Percentiles rank a stretch among this genome's conserved stretches.
phyloP scores from a whole-genome alignment of 176 grass and related monocot species.

The Puya raimondii region DNA sequence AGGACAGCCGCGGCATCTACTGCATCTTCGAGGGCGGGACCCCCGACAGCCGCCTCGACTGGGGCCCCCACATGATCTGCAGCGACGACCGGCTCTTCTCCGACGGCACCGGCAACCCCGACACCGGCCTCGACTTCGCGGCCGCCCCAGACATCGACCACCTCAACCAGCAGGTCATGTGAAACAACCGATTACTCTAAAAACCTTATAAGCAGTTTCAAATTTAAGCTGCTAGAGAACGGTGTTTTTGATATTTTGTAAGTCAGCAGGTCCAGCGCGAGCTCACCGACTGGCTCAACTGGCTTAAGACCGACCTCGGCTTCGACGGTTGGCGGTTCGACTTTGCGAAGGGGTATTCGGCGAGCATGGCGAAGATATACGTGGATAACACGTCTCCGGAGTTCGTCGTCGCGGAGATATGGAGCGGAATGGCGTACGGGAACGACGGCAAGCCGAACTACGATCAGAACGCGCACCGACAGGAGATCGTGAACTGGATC shows the following conservation, averaged over 20 bases:
- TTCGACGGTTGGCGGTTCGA: conserved; percentile 81
- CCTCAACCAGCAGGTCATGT: conserved; percentile 36
- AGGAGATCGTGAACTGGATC: conserved; percentile 76
- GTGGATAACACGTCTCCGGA: conserved; percentile 38
- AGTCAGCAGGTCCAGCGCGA: conserved; percentile 37
- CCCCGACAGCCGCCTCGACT: conserved; percentile 51
- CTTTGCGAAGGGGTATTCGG: conserved; percentile 64
- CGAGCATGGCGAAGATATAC: conserved; percentile 58
- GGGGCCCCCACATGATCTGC: conserved; percentile 80
- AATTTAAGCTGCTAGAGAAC: no score
- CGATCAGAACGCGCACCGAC: conserved; percentile 43
- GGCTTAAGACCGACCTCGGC: conserved; percentile 69
- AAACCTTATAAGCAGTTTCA: no score
- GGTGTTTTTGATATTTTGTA: no score
- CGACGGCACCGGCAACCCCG: conserved; percentile 58
- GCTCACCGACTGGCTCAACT: conserved; percentile 67
- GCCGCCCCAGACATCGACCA: conserved; percentile 67
- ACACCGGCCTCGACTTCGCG: conserved; percentile 51
- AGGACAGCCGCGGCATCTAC: conserved; percentile 50
- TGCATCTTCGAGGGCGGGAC: conserved; percentile 73
- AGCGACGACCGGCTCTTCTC: conserved; percentile 46
- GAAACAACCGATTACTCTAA: no score
- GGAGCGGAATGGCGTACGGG: conserved; percentile 37
- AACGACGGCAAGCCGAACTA: conserved; percentile 27
- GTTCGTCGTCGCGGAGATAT: conserved; percentile 68